Evolutionary conservation across 2,329 filamentous ascomycete genomes (phyloP), one percentile per base, ranked within the genome.

Genomic region (Epichloe baconii): DNA sequence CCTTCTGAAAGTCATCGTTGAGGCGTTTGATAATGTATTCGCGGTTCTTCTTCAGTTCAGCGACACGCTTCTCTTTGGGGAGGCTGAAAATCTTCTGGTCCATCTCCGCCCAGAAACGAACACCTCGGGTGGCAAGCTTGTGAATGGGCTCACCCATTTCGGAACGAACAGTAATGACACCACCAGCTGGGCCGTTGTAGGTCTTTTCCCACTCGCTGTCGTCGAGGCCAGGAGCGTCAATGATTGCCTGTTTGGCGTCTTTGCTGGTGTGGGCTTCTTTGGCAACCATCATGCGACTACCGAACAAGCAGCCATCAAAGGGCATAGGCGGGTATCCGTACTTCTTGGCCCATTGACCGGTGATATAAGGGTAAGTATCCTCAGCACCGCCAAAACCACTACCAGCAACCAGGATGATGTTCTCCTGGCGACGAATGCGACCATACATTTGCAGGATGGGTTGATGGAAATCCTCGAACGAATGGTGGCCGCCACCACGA

Each of bases 91-190:
- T 97, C 72, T 95, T 96, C 68, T 94, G 81, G 64, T 98, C 93
- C 89, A 98, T 95, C 72, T 98, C 94, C 47, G 89, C 85, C 93
- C 93, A 98, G 76, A 98, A 95, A 50, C 81, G 76, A 46, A 98
- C 90, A 78, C 93, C 93, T 53, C 94, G 86, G 47, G 93, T 98
- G 15, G 93, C 94, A 53, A 98, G 80, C 75, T 98, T 98, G 76
- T 98, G 93, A 55, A 98, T 98, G 5, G 93, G 94, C 75, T 98
- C 93, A 44, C 93, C 94, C 94, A 98, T 98, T 71, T 98, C 93
- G 1, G 93, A 98, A 57, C 89, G 82, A 47, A 98, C 93, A 31
- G 93, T 98, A 61, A 98, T 91, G 56, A 98, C 82, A 66, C 93
- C 93, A 61, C 93, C 93, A 52, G 90, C 86, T 26, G 89, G 78